phyloP scores from a whole-genome alignment of 441 rosid species.

The Erodium moschatum region DNA sequence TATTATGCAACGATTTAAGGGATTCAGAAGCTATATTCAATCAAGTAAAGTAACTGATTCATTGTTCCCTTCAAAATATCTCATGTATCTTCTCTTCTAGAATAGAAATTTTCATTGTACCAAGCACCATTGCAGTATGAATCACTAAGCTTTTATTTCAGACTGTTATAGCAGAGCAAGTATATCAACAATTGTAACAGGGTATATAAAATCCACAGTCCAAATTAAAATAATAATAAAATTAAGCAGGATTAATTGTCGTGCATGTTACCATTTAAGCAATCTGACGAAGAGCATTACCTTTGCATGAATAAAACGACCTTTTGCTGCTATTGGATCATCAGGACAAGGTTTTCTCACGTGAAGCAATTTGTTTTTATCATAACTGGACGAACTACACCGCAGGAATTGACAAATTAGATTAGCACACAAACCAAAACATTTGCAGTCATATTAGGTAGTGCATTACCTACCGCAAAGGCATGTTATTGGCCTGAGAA shows the following conservation, averaged over 20 bases:
- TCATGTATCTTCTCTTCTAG: not conserved
- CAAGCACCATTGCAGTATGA: not conserved
- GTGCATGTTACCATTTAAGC: not conserved
- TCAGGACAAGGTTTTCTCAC: constrained; percentile 55
- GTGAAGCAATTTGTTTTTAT: constrained; percentile 45
- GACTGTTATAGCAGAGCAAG: not conserved
- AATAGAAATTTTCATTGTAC: not conserved
- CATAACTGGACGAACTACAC: constrained; percentile 48
- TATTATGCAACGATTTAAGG: not conserved
- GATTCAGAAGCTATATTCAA: not conserved
- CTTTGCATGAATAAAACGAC: constrained; percentile 96
- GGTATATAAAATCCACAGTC: not conserved
- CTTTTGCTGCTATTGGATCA: constrained; percentile 84
- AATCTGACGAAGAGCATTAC: constrained; percentile 27
- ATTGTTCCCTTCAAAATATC: not conserved
- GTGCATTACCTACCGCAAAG: constrained; percentile 44
- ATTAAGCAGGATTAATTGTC: not conserved
- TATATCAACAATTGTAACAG: not conserved
- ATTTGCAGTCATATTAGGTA: not conserved
- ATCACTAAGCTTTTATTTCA: not conserved
- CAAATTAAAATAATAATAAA: not conserved
- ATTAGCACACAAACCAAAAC: not conserved
- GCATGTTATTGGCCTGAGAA: constrained; percentile 39
- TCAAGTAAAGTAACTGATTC: not conserved
- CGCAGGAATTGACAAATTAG: constrained; percentile 17